Evolutionary conservation across 2,329 filamentous ascomycete species (phyloP).

Genomic region (Shiraia sp.): DNA sequence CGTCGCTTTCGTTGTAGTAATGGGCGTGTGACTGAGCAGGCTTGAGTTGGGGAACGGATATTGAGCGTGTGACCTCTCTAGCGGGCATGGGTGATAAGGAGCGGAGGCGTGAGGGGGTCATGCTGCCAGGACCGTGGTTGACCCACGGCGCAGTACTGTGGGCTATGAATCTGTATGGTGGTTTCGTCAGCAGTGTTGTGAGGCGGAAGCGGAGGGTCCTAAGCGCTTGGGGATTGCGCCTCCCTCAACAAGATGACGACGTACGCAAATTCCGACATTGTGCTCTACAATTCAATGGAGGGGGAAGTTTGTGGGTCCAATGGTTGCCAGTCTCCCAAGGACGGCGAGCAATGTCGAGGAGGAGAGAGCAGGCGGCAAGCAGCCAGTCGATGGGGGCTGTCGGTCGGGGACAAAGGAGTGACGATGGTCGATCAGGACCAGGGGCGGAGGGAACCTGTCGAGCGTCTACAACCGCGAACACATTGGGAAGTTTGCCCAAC

Average conservation of each 20-base stretch:
- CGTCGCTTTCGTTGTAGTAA: constrained; percentile 54
- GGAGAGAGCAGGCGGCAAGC: too few species aligned
- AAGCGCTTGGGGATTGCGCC: constrained; percentile 7
- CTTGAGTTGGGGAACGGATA: constrained; percentile 41
- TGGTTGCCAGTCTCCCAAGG: constrained; percentile 4
- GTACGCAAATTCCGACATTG: constrained; percentile 33
- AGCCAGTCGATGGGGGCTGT: constrained; percentile 6
- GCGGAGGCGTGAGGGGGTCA: constrained; percentile 42
- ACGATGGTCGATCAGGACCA: constrained; percentile 28
- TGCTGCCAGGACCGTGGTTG: constrained; percentile 34
- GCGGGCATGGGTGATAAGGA: constrained; percentile 39
- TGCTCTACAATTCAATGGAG: constrained; percentile 1
- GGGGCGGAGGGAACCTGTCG: constrained; percentile 7
- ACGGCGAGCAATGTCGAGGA: constrained; percentile 3
- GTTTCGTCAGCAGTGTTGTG: constrained; percentile 9
- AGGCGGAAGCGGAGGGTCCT: constrained; percentile 1
- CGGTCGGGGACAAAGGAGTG: constrained; percentile 38
- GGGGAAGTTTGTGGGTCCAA: too few species aligned
- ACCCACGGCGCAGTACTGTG: constrained; percentile 42
- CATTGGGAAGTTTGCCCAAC: constrained; percentile 8
- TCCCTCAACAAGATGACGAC: constrained; percentile 10
- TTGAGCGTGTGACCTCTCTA: constrained; percentile 43
- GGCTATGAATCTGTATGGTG: constrained; percentile 34
- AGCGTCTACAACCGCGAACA: constrained; percentile 6
- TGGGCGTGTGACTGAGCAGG: constrained; percentile 22